Evolutionary conservation across 2,329 filamentous ascomycete species (phyloP).

Genomic region (Lasiodiplodia sp.): DNA sequence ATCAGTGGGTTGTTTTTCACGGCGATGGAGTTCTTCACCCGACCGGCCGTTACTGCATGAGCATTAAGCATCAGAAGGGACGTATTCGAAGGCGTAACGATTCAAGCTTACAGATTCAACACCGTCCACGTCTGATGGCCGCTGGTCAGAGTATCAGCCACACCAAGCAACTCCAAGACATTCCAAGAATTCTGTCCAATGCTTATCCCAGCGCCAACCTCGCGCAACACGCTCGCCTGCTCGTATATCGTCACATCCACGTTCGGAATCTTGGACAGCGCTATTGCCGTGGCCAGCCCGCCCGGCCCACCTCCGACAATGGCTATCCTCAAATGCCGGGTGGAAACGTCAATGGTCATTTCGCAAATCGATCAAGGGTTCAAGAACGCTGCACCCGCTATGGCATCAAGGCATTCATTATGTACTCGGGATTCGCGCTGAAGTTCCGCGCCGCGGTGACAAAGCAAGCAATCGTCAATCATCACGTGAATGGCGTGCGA

Average conservation of each 20-base stretch:
- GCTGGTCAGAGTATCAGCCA: conserved; percentile 41
- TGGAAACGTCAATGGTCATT: conserved; percentile 31
- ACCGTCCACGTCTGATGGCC: conserved; percentile 45
- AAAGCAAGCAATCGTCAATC: conserved; percentile 33
- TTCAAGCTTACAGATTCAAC: conserved; percentile 40
- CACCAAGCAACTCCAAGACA: conserved; percentile 56
- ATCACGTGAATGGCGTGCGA: conserved; percentile 34
- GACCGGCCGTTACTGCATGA: conserved; percentile 42
- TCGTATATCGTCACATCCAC: conserved; percentile 49
- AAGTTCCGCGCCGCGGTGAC: conserved; percentile 30
- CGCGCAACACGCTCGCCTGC: conserved; percentile 43
- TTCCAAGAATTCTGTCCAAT: conserved; percentile 49
- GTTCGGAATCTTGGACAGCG: conserved; percentile 32
- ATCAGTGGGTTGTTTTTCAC: conserved; percentile 29
- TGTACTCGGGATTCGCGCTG: neutral
- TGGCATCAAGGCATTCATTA: neutral
- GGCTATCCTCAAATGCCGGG: conserved; percentile 38
- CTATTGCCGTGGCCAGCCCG: conserved; percentile 35
- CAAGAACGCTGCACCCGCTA: neutral
- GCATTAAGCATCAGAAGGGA: neutral
- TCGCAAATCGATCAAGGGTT: neutral
- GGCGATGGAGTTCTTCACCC: conserved; percentile 39
- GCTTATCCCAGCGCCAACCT: conserved; percentile 35
- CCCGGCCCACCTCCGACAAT: conserved; percentile 36
- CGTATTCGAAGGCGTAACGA: neutral